Evolutionary conservation across 441 rosid species (phyloP).

Genomic region (Jatropha multifida): DNA sequence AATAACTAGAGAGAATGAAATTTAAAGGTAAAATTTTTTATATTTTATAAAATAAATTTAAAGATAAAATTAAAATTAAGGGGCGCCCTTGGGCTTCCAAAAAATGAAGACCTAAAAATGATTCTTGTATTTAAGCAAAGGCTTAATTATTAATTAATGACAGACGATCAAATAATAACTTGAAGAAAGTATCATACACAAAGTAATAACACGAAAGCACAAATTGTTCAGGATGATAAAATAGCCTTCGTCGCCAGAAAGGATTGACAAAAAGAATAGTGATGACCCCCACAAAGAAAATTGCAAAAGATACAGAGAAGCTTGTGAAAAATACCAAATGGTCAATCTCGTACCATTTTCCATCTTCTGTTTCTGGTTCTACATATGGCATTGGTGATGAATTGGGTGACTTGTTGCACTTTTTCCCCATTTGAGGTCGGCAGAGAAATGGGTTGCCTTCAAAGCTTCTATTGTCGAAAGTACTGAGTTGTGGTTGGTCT

Average conservation of each 20-base stretch:
- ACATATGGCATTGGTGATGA: neutral
- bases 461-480: neutral
- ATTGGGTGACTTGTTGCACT: neutral
- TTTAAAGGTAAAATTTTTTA: too few relatives aligned
- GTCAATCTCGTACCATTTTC: constrained; percentile 9
- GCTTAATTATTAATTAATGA: neutral
- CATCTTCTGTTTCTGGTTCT: neutral
- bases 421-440: neutral
- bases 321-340: neutral
- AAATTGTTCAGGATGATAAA: neutral
- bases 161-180: neutral
- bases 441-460: neutral
- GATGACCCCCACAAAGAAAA: neutral
- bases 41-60: too few relatives aligned
- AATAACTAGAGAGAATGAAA: too few relatives aligned
- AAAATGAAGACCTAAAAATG: too few relatives aligned
- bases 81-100: too few relatives aligned
- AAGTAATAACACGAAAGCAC: neutral
- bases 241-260: neutral
- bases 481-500: constrained; percentile 1
- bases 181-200: neutral
- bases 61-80: too few relatives aligned
- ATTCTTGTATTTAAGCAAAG: too few relatives aligned
- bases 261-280: neutral
- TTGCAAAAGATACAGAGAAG: neutral